Conservation (phyloP, 495 filamentous ascomycete genomes). For the Apiosordaria backusii region DNA sequence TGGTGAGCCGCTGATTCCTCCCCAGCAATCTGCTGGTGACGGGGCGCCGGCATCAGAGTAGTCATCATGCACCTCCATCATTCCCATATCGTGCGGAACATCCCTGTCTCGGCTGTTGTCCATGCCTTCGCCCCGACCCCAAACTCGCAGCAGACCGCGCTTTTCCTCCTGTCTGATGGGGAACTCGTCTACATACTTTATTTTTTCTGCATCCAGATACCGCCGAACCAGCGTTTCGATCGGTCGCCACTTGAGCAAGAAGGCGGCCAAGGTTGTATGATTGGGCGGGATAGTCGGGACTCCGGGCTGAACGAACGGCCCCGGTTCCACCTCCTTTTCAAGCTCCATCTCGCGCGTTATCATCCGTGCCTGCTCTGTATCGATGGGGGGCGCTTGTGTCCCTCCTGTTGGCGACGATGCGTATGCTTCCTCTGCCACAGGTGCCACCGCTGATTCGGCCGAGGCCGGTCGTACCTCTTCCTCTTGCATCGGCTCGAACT, state of each 20-base stretch:
- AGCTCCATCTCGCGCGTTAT: conserved; percentile 40
- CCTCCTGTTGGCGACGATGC: conserved; percentile 25
- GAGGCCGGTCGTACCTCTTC: conserved; percentile 28
- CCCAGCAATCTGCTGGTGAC: conserved; percentile 46
- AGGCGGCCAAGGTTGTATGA: conserved; percentile 78
- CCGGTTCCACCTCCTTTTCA: conserved; percentile 43
- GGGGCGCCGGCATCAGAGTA: conserved; percentile 50
- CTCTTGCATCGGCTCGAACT: conserved; percentile 13
- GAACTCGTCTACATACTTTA: conserved; percentile 62
- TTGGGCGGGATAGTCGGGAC: conserved; percentile 68
- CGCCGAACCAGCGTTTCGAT: conserved; percentile 55
- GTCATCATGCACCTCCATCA: conserved; percentile 34
- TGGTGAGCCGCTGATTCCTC: conserved; percentile 46
- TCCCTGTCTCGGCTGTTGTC: conserved; percentile 41
- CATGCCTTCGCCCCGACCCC: conserved; percentile 72
- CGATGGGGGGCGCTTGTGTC: conserved; percentile 19
- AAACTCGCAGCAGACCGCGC: conserved; percentile 71
- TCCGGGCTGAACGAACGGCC: conserved; percentile 45
- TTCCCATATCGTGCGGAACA: conserved; percentile 30
- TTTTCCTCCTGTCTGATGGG: conserved; percentile 70
- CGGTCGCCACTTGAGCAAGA: conserved; percentile 67
- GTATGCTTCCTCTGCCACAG: conserved; percentile 19
- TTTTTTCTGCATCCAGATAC: conserved; percentile 40
- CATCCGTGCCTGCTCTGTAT: conserved; percentile 28
- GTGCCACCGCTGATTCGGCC: conserved; percentile 18